Evolutionary conservation across 192 early-diverging fungal species (phyloP).

Genomic region (Rhizophagus prolifer): DNA sequence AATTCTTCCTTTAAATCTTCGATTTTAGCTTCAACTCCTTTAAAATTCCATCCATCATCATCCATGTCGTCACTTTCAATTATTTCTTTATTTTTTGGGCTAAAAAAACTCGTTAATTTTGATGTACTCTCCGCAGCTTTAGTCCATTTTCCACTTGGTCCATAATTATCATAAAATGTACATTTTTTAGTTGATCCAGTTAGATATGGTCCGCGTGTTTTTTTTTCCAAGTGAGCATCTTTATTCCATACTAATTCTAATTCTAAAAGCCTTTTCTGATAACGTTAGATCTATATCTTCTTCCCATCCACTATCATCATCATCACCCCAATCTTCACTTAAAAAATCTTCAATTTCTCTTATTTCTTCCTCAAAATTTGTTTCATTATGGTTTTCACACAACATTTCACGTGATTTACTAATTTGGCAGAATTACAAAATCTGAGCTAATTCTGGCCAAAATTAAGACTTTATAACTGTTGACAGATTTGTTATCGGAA

Average conservation of each 20-base stretch:
- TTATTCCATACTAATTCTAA: not conserved
- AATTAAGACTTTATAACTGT: not conserved
- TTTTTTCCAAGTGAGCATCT: not conserved
- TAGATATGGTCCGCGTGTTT: not conserved
- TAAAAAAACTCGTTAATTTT: conserved; percentile 10
- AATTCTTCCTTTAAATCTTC: not conserved
- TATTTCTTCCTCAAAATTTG: too few species aligned
- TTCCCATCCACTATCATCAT: too few species aligned
- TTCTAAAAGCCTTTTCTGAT: not conserved
- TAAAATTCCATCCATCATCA: too few species aligned
- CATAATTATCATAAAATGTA: conserved; percentile 9
- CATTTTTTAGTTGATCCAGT: not conserved
- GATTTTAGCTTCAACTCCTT: not conserved
- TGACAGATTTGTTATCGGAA: not conserved
- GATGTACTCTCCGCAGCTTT: not conserved
- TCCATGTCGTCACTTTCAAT: not conserved
- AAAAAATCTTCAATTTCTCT: too few species aligned
- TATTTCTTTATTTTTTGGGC: not conserved
- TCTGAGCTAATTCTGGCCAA: too few species aligned
- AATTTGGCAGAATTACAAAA: too few species aligned
- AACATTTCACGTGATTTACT: too few species aligned
- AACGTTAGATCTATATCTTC: too few species aligned
- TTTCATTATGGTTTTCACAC: too few species aligned
- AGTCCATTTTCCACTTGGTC: not conserved
- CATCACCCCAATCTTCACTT: too few species aligned